A percentile compares a stretch with the other conserved stretches of the same genome.
Evolutionary conservation across 371 early-diverging fungal genomes (phyloP).

Genomic region (Actinomucor elegans): DNA sequence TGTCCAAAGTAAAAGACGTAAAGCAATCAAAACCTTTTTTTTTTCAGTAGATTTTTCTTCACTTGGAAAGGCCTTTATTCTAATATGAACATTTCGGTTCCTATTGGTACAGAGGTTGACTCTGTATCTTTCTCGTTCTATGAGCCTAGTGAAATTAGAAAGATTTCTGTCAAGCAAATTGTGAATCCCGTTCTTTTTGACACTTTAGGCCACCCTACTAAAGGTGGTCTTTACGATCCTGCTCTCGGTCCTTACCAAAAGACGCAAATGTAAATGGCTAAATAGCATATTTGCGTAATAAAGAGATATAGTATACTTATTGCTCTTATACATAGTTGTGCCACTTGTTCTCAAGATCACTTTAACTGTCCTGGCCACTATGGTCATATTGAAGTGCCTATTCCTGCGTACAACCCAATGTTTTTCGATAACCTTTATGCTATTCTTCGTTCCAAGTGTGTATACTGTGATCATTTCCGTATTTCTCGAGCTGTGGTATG

Average conservation of each 20-base stretch:
- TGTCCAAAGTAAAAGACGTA: neutral
- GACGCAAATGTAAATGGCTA: slow-evolving; percentile 73
- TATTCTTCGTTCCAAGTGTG: slow-evolving; percentile 86
- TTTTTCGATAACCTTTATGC: slow-evolving; percentile 87
- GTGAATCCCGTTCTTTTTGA: slow-evolving; percentile 92
- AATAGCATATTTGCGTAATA: too few species aligned
- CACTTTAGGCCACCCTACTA: slow-evolving; percentile 87
- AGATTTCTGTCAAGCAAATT: slow-evolving; percentile 94
- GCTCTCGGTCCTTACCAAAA: slow-evolving; percentile 93
- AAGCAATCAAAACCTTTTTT: slow-evolving; percentile 6
- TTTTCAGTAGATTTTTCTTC: neutral
- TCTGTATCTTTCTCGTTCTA: slow-evolving; percentile 90
- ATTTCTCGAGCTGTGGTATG: slow-evolving; percentile 67
- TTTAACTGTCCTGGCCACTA: slow-evolving; percentile 97
- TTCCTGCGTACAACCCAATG: slow-evolving; percentile 96
- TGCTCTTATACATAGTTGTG: slow-evolving; percentile 61
- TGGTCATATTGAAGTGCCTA: slow-evolving; percentile 98
- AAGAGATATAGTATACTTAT: too few species aligned
- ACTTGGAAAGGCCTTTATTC: slow-evolving; percentile 1
- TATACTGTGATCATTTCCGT: slow-evolving; percentile 90
- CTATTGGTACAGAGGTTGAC: slow-evolving; percentile 66
- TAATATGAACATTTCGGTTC: slow-evolving; percentile 69
- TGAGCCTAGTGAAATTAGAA: slow-evolving; percentile 88
- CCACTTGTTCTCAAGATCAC: slow-evolving; percentile 84
- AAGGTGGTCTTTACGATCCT: slow-evolving; percentile 95